Conservation (phyloP, 164 flowering plant genomes). For the Echeveria elegans region DNA sequence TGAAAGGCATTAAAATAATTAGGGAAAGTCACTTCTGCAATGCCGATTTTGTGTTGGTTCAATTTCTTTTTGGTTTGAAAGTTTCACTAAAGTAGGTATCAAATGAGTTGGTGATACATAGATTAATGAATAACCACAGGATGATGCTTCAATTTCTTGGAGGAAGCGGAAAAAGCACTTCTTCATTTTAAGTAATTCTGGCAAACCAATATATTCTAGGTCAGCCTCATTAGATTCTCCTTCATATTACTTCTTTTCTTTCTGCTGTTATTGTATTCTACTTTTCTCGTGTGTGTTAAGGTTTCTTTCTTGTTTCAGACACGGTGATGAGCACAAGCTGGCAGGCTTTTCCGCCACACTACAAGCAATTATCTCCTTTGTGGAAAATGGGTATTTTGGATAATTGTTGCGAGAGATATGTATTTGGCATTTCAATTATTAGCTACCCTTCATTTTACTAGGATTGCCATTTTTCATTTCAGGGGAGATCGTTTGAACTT, state of each 20-base stretch:
- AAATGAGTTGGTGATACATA: conserved; percentile 6
- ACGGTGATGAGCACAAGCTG: conserved; percentile 94
- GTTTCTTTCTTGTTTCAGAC: conserved; percentile 27
- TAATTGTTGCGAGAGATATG: background rate
- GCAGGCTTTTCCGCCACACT: conserved; percentile 98
- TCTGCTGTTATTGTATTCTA: background rate
- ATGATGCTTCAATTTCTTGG: conserved; percentile 96
- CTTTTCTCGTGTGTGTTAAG: background rate
- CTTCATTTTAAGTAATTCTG: conserved; percentile 83
- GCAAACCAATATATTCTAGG: conserved; percentile 98
- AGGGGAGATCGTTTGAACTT: conserved; percentile 85
- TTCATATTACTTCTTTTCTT: background rate
- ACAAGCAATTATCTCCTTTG: conserved; percentile 97
- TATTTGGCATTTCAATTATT: background rate
- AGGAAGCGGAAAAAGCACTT: conserved; percentile 97
- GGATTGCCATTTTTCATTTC: conserved; percentile 16
- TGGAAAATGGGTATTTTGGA: conserved; percentile 80
- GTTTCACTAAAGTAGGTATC: background rate
- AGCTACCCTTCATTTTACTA: background rate
- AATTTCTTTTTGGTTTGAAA: background rate
- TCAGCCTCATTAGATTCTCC: conserved; percentile 12
- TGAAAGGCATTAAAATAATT: background rate
- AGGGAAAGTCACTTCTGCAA: background rate
- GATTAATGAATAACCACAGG: conserved; percentile 55
- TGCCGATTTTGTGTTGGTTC: background rate